Base-by-base conservation (phyloP, 306 rosid species). In the Lagenaria siceraria region DNA sequence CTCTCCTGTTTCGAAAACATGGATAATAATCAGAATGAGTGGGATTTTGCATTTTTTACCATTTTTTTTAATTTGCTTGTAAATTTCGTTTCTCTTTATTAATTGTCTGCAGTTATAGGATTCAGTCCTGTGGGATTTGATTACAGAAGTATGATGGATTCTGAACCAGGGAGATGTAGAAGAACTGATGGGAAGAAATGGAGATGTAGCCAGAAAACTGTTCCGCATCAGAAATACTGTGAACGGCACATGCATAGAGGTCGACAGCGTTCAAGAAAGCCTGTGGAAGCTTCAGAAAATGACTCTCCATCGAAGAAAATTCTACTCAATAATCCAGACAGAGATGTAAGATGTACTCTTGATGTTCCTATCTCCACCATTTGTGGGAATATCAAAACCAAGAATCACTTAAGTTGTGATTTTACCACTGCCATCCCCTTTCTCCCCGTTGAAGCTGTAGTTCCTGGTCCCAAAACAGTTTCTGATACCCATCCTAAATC, bases 211-310 rank as follows among this genome's bases (percentile, higher is more conserved):
- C 88, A 49, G 79, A 72, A 72, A 10, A 78, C 81, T 22, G 48
- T 93, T 22, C 89, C 87, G 38, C 77, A 75, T 54, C 86, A 87
- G 77, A 93, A 90, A 81, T 93, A 93, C 82, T 93, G 98, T 58
- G 89, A 90, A 77, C 82, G 84, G 46, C 98, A 93, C 86, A 86
- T 88, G 84, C 96, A 91, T 78, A 88, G 97, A 84, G 98, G 98
- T 58, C 91, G 97, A 15, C 84, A 85, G 53, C 96, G 98, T 93
- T 93, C 98, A 93, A 93, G 97, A 93, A 93, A 93, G 98, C 98
- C 75, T 81, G 97, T 93, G 97, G 97, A 93, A 93, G 79, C 81
- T 81, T 78, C 87, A 64, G 76, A 81, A 80, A 61, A 63, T 24
- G 78, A 82, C 52, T 79, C 88, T 75, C 27, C 81, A 84, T 77